Base-by-base conservation (phyloP, 2,329 filamentous ascomycete species). In the Exophiala oligosperma region DNA sequence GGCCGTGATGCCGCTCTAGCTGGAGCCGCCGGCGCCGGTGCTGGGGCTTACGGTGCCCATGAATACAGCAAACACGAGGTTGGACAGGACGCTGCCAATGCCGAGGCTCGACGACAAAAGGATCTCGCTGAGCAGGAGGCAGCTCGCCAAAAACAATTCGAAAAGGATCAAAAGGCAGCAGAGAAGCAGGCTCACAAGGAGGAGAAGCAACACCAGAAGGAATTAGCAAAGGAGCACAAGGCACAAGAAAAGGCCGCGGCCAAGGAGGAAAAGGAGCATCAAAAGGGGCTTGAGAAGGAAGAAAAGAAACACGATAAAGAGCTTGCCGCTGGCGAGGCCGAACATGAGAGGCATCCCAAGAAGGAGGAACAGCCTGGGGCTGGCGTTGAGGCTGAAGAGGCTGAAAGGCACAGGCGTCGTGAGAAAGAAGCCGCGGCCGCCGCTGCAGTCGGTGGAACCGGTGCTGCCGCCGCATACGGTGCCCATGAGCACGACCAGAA, bases 101-200 rank as follows among this genome's bases (percentile, higher is more conserved):
- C 12, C 26, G 52, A 56, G 11, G 52, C 53, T 49, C 53, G 49
- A 14, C 53, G 61, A 40, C 61, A 63, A 47, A 59, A 65, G 37
- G 57, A 64, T 29, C 48, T 65, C 7, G 62, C 50, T 38, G 56
- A 62, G 38, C 62, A 64, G 38, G 56, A 61, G 43, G 61, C 50
- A 11, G 61, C 59, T 29, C 62, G 61, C 9, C 62, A 59, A 35
- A 62, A 53, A 40, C 59, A 64, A 28, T 62, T 49, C 29, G 62
- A 59, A 29, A 60, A 57, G 24, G 62, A 64, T 23, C 56, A 62
- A 40, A 62, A 59, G 37, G 56, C 56, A 7, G 59, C 62, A 6
- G 52, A 59, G 38, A 63, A 64, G 49, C 54, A 43, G 29, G 57
- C 57, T 11, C 52, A 53, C 43, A 64, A 61, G 32, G 56, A 59